These are phyloP conservation scores for Antrodiella citrinella DNA, from an alignment of 768 basidiomycete species.

Conservation along the genomic window DNA sequence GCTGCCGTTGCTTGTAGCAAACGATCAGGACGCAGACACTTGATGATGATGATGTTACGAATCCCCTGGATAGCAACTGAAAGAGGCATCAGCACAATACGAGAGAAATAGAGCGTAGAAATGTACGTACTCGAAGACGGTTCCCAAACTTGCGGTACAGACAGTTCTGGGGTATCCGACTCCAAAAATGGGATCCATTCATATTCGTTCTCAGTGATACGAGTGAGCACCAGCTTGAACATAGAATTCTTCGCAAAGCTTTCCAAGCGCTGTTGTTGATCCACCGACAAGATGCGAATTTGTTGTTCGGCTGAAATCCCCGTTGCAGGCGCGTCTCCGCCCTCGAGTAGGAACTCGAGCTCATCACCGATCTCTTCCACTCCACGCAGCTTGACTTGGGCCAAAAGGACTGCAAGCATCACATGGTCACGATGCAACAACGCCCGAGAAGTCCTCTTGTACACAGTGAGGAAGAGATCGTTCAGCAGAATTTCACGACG, in stretches of 20 bases:
- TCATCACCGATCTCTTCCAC: slow-evolving; percentile 77
- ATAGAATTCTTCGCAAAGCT: slow-evolving; percentile 62
- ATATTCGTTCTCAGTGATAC: slow-evolving; percentile 51
- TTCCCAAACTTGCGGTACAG: slow-evolving; percentile 75
- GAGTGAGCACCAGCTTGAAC: slow-evolving; percentile 69
- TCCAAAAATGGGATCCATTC: slow-evolving; percentile 70
- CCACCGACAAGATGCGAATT: slow-evolving; percentile 47
- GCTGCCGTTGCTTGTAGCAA: slow-evolving; percentile 73
- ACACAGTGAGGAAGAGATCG: slow-evolving; percentile 86
- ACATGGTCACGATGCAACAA: slow-evolving; percentile 86
- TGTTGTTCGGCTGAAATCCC: slow-evolving; percentile 27
- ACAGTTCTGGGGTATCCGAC: slow-evolving; percentile 55
- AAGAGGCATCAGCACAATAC: slow-evolving; percentile 7
- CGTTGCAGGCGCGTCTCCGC: slow-evolving; percentile 50
- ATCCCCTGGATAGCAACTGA: slow-evolving; percentile 68
- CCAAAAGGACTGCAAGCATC: slow-evolving; percentile 83
- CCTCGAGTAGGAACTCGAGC: slow-evolving; percentile 87
- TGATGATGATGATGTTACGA: slow-evolving; percentile 70
- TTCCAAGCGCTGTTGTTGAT: slow-evolving; percentile 63
- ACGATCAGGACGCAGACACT: slow-evolving; percentile 90
- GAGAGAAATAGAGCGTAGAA: not conserved
- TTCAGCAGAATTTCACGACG: slow-evolving; percentile 77
- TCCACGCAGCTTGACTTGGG: slow-evolving; percentile 81
- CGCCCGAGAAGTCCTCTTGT: slow-evolving; percentile 83
- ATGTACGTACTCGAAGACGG: slow-evolving; percentile 62